phyloP scores from a whole-genome alignment of 441 rosid genomes.

The Hypseocharis bilobata region DNA sequence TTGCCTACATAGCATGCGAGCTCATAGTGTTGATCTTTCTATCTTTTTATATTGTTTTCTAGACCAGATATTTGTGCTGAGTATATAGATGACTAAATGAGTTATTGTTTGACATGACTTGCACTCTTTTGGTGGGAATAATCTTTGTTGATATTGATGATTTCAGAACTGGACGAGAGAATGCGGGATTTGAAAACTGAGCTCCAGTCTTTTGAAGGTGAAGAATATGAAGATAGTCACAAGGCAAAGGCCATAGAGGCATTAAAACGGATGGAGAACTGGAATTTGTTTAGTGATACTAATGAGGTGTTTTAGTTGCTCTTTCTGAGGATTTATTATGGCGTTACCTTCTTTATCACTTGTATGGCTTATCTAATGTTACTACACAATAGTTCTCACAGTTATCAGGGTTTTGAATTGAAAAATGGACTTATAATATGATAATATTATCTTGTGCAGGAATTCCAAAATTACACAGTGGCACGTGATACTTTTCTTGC shows the following conservation, averaged over 20 bases:
- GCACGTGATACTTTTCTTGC: slow-evolving; percentile 95
- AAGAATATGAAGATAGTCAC: slow-evolving; percentile 72
- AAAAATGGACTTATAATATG: slow-evolving; percentile 9
- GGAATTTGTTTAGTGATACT: slow-evolving; percentile 87
- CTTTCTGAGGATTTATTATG: slow-evolving; percentile 17
- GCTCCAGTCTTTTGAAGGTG: slow-evolving; percentile 87
- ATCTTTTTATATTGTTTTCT: slow-evolving; percentile 7
- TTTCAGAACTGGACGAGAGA: slow-evolving; percentile 90
- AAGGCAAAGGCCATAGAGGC: slow-evolving; percentile 76
- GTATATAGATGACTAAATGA: background rate
- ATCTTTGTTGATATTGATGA: slow-evolving; percentile 14
- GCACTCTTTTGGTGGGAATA: slow-evolving; percentile 7
- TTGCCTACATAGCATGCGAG: background rate
- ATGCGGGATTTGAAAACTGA: slow-evolving; percentile 88
- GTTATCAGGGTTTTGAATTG: background rate
- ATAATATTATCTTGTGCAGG: slow-evolving; percentile 40
- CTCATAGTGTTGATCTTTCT: background rate
- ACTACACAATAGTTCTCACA: slow-evolving; percentile 9
- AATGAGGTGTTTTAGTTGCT: slow-evolving; percentile 48
- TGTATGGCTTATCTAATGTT: background rate
- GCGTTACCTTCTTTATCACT: slow-evolving; percentile 14
- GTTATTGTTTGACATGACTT: background rate
- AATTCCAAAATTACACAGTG: slow-evolving; percentile 82
- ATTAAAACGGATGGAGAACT: slow-evolving; percentile 75
- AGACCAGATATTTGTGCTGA: background rate